Percentiles rank a stretch among this genome's conserved stretches.
Evolutionary conservation across 2,329 filamentous ascomycete genomes (phyloP).

Genomic region (Aspergillus aculeatus): DNA sequence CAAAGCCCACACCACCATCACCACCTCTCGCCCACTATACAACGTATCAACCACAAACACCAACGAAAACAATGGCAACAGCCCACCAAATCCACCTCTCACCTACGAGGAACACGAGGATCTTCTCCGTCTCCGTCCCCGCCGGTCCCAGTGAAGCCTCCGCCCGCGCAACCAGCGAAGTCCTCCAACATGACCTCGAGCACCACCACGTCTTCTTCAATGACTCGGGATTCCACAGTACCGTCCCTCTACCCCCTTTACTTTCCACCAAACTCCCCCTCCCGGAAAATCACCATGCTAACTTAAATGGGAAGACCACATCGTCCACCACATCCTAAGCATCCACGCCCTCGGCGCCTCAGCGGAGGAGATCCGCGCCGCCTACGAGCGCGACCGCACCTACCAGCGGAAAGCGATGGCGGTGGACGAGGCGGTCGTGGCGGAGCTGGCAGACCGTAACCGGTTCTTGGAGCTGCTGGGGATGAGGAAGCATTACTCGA

Average conservation of each 20-base stretch:
- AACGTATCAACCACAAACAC: background rate
- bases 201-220: slow-evolving; percentile 81
- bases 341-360: slow-evolving; percentile 73
- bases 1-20: too few species aligned
- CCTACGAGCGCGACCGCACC: slow-evolving; percentile 62
- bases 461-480: slow-evolving; percentile 62
- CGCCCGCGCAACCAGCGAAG: slow-evolving; percentile 61
- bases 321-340: slow-evolving; percentile 72
- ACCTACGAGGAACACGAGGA: slow-evolving; percentile 41
- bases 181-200: slow-evolving; percentile 74
- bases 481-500: slow-evolving; percentile 63
- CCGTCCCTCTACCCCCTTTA: slow-evolving; percentile 3
- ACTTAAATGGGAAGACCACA: slow-evolving; percentile 58
- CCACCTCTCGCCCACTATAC: background rate
- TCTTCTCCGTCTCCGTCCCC: slow-evolving; percentile 40
- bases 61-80: slow-evolving; percentile 45
- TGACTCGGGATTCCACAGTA: slow-evolving; percentile 66
- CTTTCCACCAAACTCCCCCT: too few species aligned
- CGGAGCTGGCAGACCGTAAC: slow-evolving; percentile 57
- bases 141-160: slow-evolving; percentile 52
- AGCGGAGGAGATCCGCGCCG: slow-evolving; percentile 57
- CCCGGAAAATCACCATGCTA: background rate
- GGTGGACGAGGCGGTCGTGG: slow-evolving; percentile 51
- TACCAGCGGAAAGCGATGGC: slow-evolving; percentile 63
- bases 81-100: slow-evolving; percentile 49